Evolutionary conservation across 371 early-diverging fungal genomes (phyloP).

Genomic region (Mucor lusitanicus): DNA sequence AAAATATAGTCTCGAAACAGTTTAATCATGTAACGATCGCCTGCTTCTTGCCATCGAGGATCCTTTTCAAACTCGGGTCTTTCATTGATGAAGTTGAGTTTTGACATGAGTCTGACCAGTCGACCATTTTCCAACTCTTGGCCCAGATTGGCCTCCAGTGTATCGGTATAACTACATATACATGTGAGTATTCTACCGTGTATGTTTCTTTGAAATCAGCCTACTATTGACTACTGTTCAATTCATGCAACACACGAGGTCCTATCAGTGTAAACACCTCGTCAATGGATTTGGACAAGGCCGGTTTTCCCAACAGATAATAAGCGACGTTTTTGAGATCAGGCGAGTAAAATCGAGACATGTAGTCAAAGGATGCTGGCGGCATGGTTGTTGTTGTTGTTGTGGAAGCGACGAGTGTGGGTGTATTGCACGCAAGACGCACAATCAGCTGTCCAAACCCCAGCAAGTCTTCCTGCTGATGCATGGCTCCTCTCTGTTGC

Average conservation of each 20-base stretch:
- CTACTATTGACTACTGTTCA: slow-evolving; percentile 71
- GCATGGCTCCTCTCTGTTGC: slow-evolving; percentile 55
- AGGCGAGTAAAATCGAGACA: slow-evolving; percentile 72
- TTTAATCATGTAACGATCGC: slow-evolving; percentile 93
- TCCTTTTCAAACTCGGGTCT: slow-evolving; percentile 93
- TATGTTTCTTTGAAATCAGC: too few species aligned
- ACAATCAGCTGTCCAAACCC: slow-evolving; percentile 87
- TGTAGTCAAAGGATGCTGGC: slow-evolving; percentile 76
- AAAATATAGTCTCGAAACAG: slow-evolving; percentile 96
- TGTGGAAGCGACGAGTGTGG: slow-evolving; percentile 45
- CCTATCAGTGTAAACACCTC: slow-evolving; percentile 84
- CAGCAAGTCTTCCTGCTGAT: slow-evolving; percentile 87
- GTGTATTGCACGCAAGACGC: slow-evolving; percentile 75
- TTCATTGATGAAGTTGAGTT: slow-evolving; percentile 94
- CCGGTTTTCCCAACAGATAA: slow-evolving; percentile 80
- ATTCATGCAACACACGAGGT: slow-evolving; percentile 74
- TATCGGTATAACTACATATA: slow-evolving; percentile 77
- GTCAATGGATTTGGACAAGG: slow-evolving; percentile 76
- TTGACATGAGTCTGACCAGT: slow-evolving; percentile 78
- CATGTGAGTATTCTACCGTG: not conserved
- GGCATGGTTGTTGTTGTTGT: slow-evolving; percentile 59
- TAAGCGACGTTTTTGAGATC: slow-evolving; percentile 82
- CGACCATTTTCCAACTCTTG: slow-evolving; percentile 91
- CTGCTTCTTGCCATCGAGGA: slow-evolving; percentile 95
- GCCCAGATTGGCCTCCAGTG: slow-evolving; percentile 74